phyloP scores from a whole-genome alignment of 1,284 basidiomycete genomes.

The Ceratobasidium papillatum region DNA sequence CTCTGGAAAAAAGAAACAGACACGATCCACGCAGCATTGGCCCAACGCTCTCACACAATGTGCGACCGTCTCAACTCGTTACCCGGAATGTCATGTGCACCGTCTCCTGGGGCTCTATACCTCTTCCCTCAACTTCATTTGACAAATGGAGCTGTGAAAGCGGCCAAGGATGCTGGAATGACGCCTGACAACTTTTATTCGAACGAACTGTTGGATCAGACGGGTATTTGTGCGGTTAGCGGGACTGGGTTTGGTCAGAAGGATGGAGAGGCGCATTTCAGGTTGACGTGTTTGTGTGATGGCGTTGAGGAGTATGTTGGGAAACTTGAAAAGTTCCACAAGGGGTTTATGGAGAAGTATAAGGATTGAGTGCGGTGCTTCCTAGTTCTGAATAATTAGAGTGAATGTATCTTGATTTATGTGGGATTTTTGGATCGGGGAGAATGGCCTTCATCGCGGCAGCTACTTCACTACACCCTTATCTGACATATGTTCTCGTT shows the following conservation, averaged over 20 bases:
- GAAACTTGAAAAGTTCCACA: conserved; percentile 86
- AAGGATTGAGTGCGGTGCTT: conserved; percentile 4
- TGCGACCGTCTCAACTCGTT: conserved; percentile 77
- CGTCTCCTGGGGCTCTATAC: conserved; percentile 90
- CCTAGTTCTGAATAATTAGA: background rate
- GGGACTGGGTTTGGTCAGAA: conserved; percentile 93
- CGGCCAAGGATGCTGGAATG: conserved; percentile 75
- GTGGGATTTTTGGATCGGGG: background rate
- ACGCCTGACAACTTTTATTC: conserved; percentile 90
- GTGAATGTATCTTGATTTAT: background rate
- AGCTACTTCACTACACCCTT: no score
- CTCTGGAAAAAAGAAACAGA: conserved; percentile 86
- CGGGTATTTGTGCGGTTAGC: conserved; percentile 92
- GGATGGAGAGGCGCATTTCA: conserved; percentile 85
- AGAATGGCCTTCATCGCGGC: no score
- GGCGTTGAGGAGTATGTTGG: conserved; percentile 90
- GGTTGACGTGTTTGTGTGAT: conserved; percentile 87
- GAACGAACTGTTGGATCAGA: conserved; percentile 81
- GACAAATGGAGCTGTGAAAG: conserved; percentile 73
- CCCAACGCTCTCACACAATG: conserved; percentile 76
- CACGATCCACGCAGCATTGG: conserved; percentile 77
- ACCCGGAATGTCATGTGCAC: conserved; percentile 84
- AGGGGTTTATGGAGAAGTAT: conserved; percentile 78
- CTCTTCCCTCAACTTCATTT: conserved; percentile 82
- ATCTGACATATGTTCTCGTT: no score